A percentile compares a stretch with the other conserved stretches of the same genome.
Evolutionary conservation across 1,139 yeast genomes (phyloP).

Genomic region (Debaryomycetaceae sp.): DNA sequence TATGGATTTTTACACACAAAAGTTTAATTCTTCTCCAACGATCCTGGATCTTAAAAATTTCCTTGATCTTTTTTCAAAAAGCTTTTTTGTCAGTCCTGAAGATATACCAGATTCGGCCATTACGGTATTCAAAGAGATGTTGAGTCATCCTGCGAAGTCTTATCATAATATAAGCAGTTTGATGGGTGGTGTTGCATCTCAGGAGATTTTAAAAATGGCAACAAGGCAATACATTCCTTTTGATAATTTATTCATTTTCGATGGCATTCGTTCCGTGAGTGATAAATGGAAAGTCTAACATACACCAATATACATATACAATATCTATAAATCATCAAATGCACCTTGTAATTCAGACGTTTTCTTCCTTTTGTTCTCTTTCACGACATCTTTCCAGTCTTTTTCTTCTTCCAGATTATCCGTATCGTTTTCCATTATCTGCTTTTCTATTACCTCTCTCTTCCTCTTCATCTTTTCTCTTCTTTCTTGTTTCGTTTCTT

Average conservation of each 20-base stretch:
- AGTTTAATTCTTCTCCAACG: slow-evolving; percentile 15
- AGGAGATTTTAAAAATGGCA: slow-evolving; percentile 62
- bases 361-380: slow-evolving; percentile 58
- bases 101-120: slow-evolving; percentile 12
- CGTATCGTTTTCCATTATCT: slow-evolving; percentile 43
- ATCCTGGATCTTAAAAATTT: slow-evolving; percentile 19
- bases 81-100: slow-evolving; percentile 10
- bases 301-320: slow-evolving; percentile 3
- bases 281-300: slow-evolving; percentile 43
- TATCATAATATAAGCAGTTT: slow-evolving; percentile 39
- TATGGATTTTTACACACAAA: slow-evolving; percentile 18
- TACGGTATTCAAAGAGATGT: slow-evolving; percentile 23
- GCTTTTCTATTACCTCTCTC: slow-evolving; percentile 61
- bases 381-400: slow-evolving; percentile 89
- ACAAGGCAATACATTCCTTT: slow-evolving; percentile 75
- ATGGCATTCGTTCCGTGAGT: slow-evolving; percentile 57
- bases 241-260: slow-evolving; percentile 62
- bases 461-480: slow-evolving; percentile 60
- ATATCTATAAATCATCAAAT: slow-evolving; percentile 63
- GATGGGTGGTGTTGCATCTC: slow-evolving; percentile 79
- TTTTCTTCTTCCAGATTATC: slow-evolving; percentile 54
- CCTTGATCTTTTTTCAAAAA: slow-evolving; percentile 12
- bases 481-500: slow-evolving; percentile 61
- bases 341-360: slow-evolving; percentile 46
- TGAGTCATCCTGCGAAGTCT: slow-evolving; percentile 25